Conservation (phyloP, 129 eudicot genomes). For the Flaveria brownii region DNA sequence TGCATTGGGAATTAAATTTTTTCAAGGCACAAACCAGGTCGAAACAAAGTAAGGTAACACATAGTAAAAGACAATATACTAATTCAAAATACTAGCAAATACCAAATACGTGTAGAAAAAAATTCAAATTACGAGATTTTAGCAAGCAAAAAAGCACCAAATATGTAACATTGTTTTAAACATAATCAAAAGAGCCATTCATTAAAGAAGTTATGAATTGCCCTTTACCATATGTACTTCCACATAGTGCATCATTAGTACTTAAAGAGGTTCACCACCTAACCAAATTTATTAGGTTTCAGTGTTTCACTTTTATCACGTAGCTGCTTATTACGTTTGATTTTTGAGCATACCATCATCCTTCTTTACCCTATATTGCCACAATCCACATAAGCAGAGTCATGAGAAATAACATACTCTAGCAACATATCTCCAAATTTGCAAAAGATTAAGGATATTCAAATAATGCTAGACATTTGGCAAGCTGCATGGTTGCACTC, state of each 20-base stretch:
- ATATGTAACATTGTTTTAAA: not conserved
- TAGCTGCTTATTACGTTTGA: not conserved
- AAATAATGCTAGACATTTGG: not conserved
- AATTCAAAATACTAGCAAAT: slow-evolving; percentile 9
- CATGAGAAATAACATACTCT: slow-evolving; percentile 2
- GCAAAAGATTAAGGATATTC: not conserved
- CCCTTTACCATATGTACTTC: not conserved
- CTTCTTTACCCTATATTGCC: not conserved
- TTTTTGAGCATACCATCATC: slow-evolving; percentile 10
- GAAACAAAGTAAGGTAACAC: not conserved
- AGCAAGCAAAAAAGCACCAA: slow-evolving; percentile 16
- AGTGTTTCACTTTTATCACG: not conserved
- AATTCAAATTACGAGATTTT: not conserved
- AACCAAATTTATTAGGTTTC: slow-evolving; percentile 15
- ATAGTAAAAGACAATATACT: slow-evolving; percentile 8
- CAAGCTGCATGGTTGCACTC: not conserved
- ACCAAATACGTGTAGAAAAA: slow-evolving; percentile 1
- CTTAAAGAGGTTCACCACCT: slow-evolving; percentile 4
- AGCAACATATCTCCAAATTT: not conserved
- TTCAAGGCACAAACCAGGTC: slow-evolving; percentile 43
- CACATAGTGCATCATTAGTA: slow-evolving; percentile 6
- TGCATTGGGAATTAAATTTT: slow-evolving; percentile 45
- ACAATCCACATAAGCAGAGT: not conserved
- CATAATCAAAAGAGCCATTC: not conserved
- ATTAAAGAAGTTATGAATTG: not conserved